Base-by-base conservation (phyloP, 176 grass and related monocot genomes). In the Hordeum marinum region DNA sequence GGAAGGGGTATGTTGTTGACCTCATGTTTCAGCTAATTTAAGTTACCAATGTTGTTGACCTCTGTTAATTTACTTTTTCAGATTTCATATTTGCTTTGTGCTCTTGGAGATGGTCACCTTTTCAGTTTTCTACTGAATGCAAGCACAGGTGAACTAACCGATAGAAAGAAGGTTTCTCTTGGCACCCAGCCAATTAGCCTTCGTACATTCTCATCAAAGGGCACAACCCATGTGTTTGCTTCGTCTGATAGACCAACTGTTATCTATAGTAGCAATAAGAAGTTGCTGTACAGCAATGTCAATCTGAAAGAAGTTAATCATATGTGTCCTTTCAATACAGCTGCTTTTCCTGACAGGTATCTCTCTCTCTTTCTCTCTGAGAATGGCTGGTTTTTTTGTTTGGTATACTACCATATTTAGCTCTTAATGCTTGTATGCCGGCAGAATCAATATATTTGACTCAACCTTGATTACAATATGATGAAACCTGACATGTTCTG, bases 291-390 rank as follows among this genome's bases (percentile, higher is more conserved):
- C 81, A 98, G 93, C 82, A 98, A 98, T 93, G 93, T 98, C 37
- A 98, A 95, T 92, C 81, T 95, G 68, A 95, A 98, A 88, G 95
- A 98, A 90, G 95, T 98, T 75, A 93, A 92, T 58, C 95, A 98
- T 63, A 98, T 98, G 89, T 98, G 95, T 60, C 95, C 91, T 82
- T 98, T 98, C 63, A 95, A 98, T 82, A 93, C 95, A 52, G 93
- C 95, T 64, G 92, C 91, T 80, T 95, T 98, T 82, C 91, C 95
- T 23, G 95, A 98, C 85, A 98, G 95, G 95, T 98, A 43, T 68
- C 61, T 83, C 58, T 54, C 58, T 54, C 8, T 65, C 17, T 50
- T 29, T 60, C 12, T 57, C 26, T 41, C 57, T 57, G 11, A 43
- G 15, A 58, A n/a, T 59, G n/a, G 10, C 58, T 82, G 55, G 4